Base-by-base conservation (phyloP, 805 yeast species). In the Allodekkera sacchari region DNA sequence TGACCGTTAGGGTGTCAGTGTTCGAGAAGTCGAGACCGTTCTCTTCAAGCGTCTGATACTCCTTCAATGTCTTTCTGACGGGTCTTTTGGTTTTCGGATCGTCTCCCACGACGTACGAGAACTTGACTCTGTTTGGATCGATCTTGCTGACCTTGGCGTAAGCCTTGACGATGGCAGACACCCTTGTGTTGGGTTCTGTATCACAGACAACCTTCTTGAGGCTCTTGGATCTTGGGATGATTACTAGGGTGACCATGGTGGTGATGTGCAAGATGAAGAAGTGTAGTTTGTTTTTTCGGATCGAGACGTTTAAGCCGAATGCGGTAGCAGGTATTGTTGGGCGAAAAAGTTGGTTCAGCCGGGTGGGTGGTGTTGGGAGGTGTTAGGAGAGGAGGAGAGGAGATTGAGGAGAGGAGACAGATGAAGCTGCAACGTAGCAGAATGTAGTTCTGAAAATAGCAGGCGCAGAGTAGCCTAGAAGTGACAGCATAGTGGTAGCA, bases 151-250 rank as follows among this genome's bases (percentile, higher is more conserved):
- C 56, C 63, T 66, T 30, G 53, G 66, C 40, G 64, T 68, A 36
- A 53, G 57, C 41, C 54, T 67, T 39, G 51, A 64, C 22, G 62
- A 59, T 57, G 8, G 61, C 36, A 18, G 52, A 49, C 10, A 59
- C 47, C n/a, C 35, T 42, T 1, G 63, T 53, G 25, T 46, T 45
- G 13, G 57, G 53, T n/a, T 55, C 57, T 13, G 64, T 59, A 30
- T 58, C 61, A 30, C 61, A 57, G 24, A 63, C 57, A 41, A 71
- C 63, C 33, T 68, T 66, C 43, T 66, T 71, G 45, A 81, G 55
- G 20, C 63, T 51, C 46, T 67, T 71, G 11, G 85, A 77, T 37
- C 88, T 72, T 3, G 88, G 69, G 34, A 67, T 64, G 25, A 80
- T 70, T 15, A 59, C 59, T 33, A 76, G 55, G 22, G 55, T 43